Conservation (phyloP, 495 filamentous ascomycete genomes). For the Glonium stellatum region DNA sequence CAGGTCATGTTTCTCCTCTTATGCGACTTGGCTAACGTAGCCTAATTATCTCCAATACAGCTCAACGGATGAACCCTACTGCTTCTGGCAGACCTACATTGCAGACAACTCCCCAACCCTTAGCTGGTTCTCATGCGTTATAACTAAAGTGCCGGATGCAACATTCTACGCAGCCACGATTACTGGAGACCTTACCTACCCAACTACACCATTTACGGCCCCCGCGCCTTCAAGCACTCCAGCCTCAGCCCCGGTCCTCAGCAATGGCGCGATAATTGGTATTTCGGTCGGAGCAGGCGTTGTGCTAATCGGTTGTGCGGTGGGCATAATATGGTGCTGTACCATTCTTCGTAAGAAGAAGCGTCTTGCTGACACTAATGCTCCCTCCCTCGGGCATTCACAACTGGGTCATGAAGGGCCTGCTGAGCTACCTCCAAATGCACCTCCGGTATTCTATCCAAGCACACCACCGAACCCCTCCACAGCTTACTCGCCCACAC, state of each 20-base stretch:
- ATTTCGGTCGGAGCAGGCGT: conserved; percentile 8
- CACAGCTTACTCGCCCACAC: conserved; percentile 3
- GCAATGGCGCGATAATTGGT: conserved; percentile 13
- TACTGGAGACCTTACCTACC: conserved; percentile 2
- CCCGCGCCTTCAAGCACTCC: not conserved
- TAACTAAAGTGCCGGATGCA: conserved; percentile 6
- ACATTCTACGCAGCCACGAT: conserved; percentile 15
- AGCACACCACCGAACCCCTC: conserved; percentile 3
- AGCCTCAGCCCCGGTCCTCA: conserved; percentile 1
- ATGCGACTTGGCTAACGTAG: not conserved
- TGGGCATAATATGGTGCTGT: conserved; percentile 6
- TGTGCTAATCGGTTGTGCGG: not conserved
- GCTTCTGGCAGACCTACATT: conserved; percentile 19
- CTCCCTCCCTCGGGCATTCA: too few species aligned
- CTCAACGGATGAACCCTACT: conserved; percentile 8
- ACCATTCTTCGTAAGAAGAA: not conserved
- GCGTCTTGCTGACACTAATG: not conserved
- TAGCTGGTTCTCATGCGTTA: conserved; percentile 18
- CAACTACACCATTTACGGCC: not conserved
- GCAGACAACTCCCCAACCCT: conserved; percentile 12
- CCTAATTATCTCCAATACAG: not conserved
- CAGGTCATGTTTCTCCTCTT: not conserved
- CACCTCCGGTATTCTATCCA: not conserved
- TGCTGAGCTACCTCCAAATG: conserved; percentile 4
- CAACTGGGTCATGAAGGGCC: not conserved